Percentiles rank a stretch among this genome's conserved stretches.
Conservation (phyloP, 2,329 filamentous ascomycete species). For the Colletotrichum lupini region DNA sequence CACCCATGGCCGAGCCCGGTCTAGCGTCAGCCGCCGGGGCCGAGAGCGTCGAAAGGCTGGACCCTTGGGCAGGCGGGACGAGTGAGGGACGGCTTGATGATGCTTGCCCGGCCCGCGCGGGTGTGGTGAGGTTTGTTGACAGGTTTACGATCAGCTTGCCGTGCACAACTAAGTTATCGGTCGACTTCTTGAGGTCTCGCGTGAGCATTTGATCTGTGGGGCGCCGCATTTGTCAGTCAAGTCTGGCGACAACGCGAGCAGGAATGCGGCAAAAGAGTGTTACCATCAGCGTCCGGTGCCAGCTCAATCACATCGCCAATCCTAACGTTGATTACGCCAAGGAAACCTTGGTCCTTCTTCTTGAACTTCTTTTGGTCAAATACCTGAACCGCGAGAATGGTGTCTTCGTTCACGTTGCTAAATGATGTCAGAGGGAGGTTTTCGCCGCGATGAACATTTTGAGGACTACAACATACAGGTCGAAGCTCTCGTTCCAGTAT, state of each 20-base stretch:
- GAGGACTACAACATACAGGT: constrained; percentile 76
- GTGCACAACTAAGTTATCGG: constrained; percentile 96
- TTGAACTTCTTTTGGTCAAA: constrained; percentile 99
- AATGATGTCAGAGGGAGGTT: constrained; percentile 17
- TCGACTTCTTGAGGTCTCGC: constrained; percentile 95
- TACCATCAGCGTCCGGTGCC: constrained; percentile 90
- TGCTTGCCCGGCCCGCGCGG: constrained; percentile 65
- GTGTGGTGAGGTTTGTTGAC: constrained; percentile 85
- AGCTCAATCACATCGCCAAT: constrained; percentile 95
- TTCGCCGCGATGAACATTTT: constrained; percentile 37
- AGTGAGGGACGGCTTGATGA: constrained; percentile 60
- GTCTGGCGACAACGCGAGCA: constrained; percentile 30
- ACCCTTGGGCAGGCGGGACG: constrained; percentile 51
- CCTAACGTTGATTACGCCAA: constrained; percentile 96
- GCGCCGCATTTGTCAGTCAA: constrained; percentile 41
- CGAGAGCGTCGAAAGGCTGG: constrained; percentile 56
- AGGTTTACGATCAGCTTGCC: constrained; percentile 97
- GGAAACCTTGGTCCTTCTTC: constrained; percentile 99
- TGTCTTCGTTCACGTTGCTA: constrained; percentile 92
- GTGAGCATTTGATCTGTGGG: constrained; percentile 97
- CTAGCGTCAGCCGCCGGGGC: constrained; percentile 58
- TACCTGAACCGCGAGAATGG: constrained; percentile 96
- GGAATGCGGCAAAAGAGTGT: constrained; percentile 43
- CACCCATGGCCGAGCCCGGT: constrained; percentile 65
- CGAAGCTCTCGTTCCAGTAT: constrained; percentile 99